phyloP scores from a whole-genome alignment of 345 rosid genomes.

The Brassica carinata region DNA sequence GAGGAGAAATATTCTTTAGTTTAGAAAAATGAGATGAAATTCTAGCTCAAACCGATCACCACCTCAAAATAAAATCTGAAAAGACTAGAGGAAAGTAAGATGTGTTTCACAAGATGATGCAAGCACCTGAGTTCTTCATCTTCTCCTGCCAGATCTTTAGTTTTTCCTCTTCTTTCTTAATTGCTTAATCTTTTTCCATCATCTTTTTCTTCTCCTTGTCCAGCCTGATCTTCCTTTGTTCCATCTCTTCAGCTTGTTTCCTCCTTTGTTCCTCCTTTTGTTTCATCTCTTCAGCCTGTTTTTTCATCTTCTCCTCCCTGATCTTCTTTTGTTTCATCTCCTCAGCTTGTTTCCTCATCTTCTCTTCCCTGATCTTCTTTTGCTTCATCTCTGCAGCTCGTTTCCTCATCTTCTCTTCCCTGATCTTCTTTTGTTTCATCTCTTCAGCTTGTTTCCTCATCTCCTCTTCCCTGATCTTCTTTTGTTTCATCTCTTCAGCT shows the following conservation, averaged over 20 bases:
- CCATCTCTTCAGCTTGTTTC: not conserved
- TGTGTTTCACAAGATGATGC: slow-evolving; percentile 6
- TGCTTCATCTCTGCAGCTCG: not conserved
- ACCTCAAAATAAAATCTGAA: not conserved
- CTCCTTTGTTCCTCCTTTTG: no score
- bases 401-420: no score
- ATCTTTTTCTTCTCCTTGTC: not conserved
- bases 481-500: not conserved
- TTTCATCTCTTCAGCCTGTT: not conserved
- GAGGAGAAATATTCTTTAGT: not conserved
- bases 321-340: not conserved
- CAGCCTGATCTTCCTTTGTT: not conserved
- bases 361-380: not conserved
- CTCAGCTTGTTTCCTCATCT: not conserved
- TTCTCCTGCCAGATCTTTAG: not conserved
- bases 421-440: not conserved
- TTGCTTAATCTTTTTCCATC: not conserved
- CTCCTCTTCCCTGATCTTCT: not conserved
- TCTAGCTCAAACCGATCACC: not conserved
- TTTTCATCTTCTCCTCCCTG: no score
- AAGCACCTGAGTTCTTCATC: not conserved
- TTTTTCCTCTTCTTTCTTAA: not conserved
- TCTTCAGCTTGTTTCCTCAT: not conserved
- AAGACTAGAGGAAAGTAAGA: not conserved
- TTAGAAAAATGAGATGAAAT: not conserved